Base-by-base conservation (phyloP, 805 yeast species). In the Cyberlindnera sargentensis region DNA sequence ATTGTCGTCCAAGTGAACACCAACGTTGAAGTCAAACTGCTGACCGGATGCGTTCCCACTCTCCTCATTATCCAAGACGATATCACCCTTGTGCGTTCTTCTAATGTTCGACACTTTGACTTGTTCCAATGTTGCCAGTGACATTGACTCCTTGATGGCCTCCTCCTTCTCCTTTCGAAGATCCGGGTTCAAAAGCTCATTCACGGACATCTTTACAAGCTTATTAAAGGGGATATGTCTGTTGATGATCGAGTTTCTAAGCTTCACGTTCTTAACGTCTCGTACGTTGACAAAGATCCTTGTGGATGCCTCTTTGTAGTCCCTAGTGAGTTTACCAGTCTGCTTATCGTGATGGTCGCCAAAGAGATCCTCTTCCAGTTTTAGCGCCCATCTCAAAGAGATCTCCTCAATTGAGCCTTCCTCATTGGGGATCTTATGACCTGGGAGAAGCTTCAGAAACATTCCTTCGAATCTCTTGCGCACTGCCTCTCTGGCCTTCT, bases 51-150 rank as follows among this genome's bases (percentile, higher is more conserved):
- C 31, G 10, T 23, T 23, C 36, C 23, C 25, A 7, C 24, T n/a
- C 7, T 50, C 75, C 25, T 71, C 76, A 35, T 62, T 67, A 44
- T 84, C 95, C 5, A 86, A 72, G n/a, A 84, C 61, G 56, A 84
- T 90, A 48, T 89, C 95, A 26, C 96, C 96, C 60, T 84, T 85
- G 60, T 88, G 95, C 3, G 96, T 86, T 54, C 88, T 72, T 51
- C 87, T 72, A 50, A 86, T 77, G 37, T 80, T 72, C 15, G 88
- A 88, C 30, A 71, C 77, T 34, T 69, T 73, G 32, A 75, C 77
- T 25, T 63, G 72, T 36, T 80, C 80, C 40, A 89, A 64, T 10
- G 89, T 84, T 15, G 84, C 73, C 44, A 83, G 80, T 28, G 78
- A 70, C 43, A 85, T 76, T 31, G 82, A 75, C 59, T 84, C 84